These are phyloP conservation scores for Fusarium sp. DNA, from an alignment of 2,329 filamentous ascomycete genomes.

Conservation along the genomic window DNA sequence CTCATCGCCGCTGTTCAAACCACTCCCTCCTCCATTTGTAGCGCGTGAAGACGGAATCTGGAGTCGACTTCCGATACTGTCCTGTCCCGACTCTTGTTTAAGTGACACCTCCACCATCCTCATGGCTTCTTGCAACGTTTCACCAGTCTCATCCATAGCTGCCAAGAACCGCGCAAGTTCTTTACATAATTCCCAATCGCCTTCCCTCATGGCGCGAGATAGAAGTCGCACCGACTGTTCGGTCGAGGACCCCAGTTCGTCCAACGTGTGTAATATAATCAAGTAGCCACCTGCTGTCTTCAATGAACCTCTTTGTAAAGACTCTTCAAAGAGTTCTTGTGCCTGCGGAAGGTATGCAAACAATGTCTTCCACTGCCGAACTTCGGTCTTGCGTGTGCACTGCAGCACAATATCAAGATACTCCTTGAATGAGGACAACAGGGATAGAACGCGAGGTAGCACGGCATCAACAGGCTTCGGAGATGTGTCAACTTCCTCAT, in stretches of 20 bases:
- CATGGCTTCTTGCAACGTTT: slow-evolving; percentile 79
- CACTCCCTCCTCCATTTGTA: slow-evolving; percentile 46
- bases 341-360: slow-evolving; percentile 92
- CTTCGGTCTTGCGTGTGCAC: slow-evolving; percentile 96
- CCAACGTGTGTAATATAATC: slow-evolving; percentile 88
- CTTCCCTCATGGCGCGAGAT: slow-evolving; percentile 80
- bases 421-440: slow-evolving; percentile 78
- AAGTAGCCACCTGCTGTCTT: slow-evolving; percentile 97
- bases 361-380: slow-evolving; percentile 92
- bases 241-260: slow-evolving; percentile 74
- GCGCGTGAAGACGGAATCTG: slow-evolving; percentile 46
- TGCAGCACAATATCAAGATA: slow-evolving; percentile 97
- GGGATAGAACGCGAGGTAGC: slow-evolving; percentile 70
- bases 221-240: slow-evolving; percentile 86
- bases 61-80: slow-evolving; percentile 45
- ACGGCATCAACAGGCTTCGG: slow-evolving; percentile 72
- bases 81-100: slow-evolving; percentile 45
- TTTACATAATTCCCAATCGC: slow-evolving; percentile 95
- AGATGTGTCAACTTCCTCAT: slow-evolving; percentile 87
- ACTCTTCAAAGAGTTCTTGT: slow-evolving; percentile 92
- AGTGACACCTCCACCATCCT: slow-evolving; percentile 63
- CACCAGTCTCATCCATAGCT: slow-evolving; percentile 87
- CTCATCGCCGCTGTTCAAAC: slow-evolving; percentile 47
- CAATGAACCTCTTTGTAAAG: slow-evolving; percentile 82
- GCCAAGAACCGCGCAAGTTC: slow-evolving; percentile 95